A percentile compares a stretch with the other conserved stretches of the same genome.
Conservation (phyloP, 148 eudicot species). For the Diospyros lotus region DNA sequence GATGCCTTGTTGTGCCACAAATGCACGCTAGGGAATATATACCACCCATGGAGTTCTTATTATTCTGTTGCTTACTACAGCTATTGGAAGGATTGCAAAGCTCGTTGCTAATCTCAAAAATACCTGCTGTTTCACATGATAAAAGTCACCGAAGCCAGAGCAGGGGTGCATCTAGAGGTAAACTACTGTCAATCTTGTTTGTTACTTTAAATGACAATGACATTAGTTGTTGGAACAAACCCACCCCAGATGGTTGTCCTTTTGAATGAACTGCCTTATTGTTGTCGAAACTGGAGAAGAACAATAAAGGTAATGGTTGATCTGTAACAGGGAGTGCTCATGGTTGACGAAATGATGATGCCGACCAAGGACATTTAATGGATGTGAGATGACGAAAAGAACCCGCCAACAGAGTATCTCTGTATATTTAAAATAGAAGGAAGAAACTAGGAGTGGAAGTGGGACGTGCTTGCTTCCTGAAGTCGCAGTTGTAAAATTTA, state of each 20-base stretch:
- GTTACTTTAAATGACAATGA: not conserved
- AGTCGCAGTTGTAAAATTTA: constrained; percentile 21
- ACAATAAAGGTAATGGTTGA: not conserved
- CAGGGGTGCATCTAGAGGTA: constrained; percentile 21
- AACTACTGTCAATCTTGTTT: not conserved
- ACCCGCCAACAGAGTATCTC: not conserved
- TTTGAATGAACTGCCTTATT: not conserved
- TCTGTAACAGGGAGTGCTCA: constrained; percentile 13
- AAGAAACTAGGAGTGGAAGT: constrained; percentile 13
- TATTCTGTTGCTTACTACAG: constrained; percentile 27
- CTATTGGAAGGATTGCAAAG: constrained; percentile 87
- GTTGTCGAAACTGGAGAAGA: not conserved
- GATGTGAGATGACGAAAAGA: constrained; percentile 10
- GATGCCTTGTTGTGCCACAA: too few relatives aligned
- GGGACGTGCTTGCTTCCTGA: constrained; percentile 13
- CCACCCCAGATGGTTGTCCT: not conserved
- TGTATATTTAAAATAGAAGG: constrained; percentile 17
- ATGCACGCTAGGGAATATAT: not conserved
- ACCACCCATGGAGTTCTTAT: not conserved
- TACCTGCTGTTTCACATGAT: constrained; percentile 62
- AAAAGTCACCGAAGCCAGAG: constrained; percentile 48
- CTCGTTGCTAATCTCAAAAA: constrained; percentile 62
- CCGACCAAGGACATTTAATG: not conserved
- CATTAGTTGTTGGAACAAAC: not conserved
- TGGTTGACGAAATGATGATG: constrained; percentile 6